Percentiles rank a stretch among this genome's conserved stretches.
phyloP scores from a whole-genome alignment of 2,329 filamentous ascomycete species.

The Colletotrichum gigasporum region DNA sequence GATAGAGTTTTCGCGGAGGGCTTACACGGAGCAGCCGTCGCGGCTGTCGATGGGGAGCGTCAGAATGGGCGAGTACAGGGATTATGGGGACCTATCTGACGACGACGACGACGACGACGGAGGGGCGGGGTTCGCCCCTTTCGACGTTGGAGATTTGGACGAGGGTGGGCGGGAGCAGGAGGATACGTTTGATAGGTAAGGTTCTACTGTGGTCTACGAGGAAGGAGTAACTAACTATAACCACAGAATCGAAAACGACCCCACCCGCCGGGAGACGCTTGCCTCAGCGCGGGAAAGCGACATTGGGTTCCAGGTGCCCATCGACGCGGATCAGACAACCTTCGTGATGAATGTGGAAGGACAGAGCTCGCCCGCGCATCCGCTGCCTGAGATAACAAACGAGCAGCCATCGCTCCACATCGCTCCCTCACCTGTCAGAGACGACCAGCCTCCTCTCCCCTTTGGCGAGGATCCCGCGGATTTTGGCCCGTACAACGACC shows the following conservation, averaged over 20 bases:
- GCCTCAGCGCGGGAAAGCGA: conserved; percentile 55
- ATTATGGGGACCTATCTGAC: conserved; percentile 46
- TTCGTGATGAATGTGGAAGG: conserved; percentile 55
- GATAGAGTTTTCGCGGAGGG: conserved; percentile 67
- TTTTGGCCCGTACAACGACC: conserved; percentile 6
- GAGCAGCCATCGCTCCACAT: conserved; percentile 26
- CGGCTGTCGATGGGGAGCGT: conserved; percentile 62
- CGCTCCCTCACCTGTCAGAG: conserved; percentile 26
- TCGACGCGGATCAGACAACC: conserved; percentile 59
- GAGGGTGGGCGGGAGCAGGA: conserved; percentile 50
- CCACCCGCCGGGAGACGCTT: conserved; percentile 47
- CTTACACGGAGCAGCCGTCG: conserved; percentile 55
- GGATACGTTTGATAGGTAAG: conserved; percentile 54
- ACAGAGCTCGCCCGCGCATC: conserved; percentile 31
- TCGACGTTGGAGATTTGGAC: conserved; percentile 34
- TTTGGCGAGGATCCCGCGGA: conserved; percentile 7
- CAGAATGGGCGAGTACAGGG: conserved; percentile 63
- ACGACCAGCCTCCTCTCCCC: conserved; percentile 29
- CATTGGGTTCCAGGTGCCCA: conserved; percentile 60
- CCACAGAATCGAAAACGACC: conserved; percentile 48
- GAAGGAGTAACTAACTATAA: too few species aligned
- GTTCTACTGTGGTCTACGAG: background rate
- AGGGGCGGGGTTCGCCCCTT: conserved; percentile 61
- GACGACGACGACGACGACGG: conserved; percentile 55
- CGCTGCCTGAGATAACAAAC: conserved; percentile 31